phyloP scores from a whole-genome alignment of 805 yeast species.

The Tetrapisispora fleetii region DNA sequence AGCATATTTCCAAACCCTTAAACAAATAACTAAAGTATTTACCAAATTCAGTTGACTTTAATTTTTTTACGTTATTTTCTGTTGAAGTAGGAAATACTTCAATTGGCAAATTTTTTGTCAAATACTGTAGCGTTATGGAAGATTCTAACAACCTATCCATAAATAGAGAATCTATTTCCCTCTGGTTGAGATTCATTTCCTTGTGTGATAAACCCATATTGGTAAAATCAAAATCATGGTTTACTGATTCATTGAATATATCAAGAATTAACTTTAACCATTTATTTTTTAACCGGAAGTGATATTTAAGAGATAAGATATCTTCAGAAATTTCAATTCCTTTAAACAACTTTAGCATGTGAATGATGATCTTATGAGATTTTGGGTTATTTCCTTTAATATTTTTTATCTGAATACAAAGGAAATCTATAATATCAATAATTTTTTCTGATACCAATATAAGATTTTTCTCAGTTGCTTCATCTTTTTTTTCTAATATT shows the following conservation, averaged over 20 bases:
- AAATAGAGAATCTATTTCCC: conserved; percentile 38
- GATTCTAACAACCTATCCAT: conserved; percentile 52
- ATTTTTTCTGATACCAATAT: conserved; percentile 26
- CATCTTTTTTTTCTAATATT: conserved; percentile 24
- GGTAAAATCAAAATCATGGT: conserved; percentile 27
- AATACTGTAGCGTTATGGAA: conserved; percentile 43
- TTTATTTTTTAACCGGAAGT: conserved; percentile 37
- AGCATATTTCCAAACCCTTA: conserved; percentile 31
- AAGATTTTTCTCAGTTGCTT: conserved; percentile 12
- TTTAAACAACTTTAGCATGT: conserved; percentile 21
- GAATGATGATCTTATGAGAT: conserved; percentile 20
- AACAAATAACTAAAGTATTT: conserved; percentile 56
- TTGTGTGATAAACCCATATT: conserved; percentile 21
- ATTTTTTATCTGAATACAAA: conserved; percentile 12
- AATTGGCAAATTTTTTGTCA: conserved; percentile 43
- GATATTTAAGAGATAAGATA: conserved; percentile 28
- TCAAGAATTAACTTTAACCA: conserved; percentile 38
- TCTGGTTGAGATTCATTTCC: conserved; percentile 23
- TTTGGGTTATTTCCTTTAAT: conserved; percentile 11
- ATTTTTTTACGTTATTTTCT: conserved; percentile 40
- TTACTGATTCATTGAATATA: conserved; percentile 45
- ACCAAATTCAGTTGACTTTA: conserved; percentile 53
- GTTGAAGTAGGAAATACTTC: conserved; percentile 46
- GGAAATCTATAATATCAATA: conserved; percentile 25
- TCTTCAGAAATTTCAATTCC: conserved; percentile 18